Evolutionary conservation across 106 monocot species (phyloP), one percentile per base, ranked within the genome.

Genomic region (Acanthochlamys bracteata): DNA sequence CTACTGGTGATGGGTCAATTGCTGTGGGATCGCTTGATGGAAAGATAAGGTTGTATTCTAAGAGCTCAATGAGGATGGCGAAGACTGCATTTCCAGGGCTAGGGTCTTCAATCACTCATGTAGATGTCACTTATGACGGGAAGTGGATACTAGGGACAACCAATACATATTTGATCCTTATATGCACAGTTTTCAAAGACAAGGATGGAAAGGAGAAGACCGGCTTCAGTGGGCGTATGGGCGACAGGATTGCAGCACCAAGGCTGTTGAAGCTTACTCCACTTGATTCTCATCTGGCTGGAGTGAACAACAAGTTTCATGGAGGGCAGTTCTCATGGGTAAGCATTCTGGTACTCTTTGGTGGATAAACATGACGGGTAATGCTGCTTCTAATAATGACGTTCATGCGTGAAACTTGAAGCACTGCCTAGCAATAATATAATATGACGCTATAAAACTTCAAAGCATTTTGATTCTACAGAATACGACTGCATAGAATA

Each of bases 321-420:
- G 80, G 75, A 8, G 93, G 93, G 22, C 88, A 88, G 55, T 93
- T 93, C 65, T 93, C 93, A 14, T 93, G 93, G 93, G 93, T 93
- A 66, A 61, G 82, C 60, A 13, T 63, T 42, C 26, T 52, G 9
- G 53, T 10, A 4, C 49, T 49, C 1, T 33, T 1, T 33, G 1
- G 33, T 33, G 33, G 1, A 33, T 33, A 33, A 33, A 33, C 33
- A 3, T 33, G 6, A 33, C 6, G 33, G 1, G 33, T 33, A 33
- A n/a, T 33, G 33, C 33, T 33, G 33, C 33, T 3, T 33, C 33
- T 33, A 6, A 33, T 6, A 33, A 33, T 33, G 33, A 6, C 1
- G 33, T 6, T 6, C 1, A 33, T 33, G 33, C 6, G 33, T 33
- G 6, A 33, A 33, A 33, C 33, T 33, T 1, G 33, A 33, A 6